Evolutionary conservation across 73 alveolate genomes (phyloP).

Genomic region (Stentor coeruleus): DNA sequence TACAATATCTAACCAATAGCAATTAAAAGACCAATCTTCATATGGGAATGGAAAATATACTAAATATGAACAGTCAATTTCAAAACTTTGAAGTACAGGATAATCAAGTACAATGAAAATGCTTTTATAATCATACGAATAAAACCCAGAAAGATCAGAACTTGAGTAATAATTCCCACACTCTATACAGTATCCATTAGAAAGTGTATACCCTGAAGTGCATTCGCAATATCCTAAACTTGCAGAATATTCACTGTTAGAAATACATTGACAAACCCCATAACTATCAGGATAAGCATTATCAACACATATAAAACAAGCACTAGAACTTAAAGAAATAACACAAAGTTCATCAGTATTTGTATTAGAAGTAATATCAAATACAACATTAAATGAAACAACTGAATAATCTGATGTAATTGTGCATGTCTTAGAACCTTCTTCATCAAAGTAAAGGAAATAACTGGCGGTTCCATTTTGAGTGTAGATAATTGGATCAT

Average conservation of each 20-base stretch:
- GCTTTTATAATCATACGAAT: not conserved
- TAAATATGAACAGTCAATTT: no score
- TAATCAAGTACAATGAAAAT: no score
- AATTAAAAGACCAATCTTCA: no score
- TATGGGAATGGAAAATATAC: no score
- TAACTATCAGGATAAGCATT: not conserved
- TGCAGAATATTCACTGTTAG: not conserved
- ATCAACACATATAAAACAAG: not conserved
- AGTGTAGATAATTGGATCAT: no score
- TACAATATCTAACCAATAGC: no score
- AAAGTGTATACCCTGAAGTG: not conserved
- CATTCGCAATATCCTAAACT: not conserved
- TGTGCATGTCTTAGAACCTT: not conserved
- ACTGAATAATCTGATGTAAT: not conserved
- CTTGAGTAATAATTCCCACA: not conserved
- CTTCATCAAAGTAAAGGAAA: not conserved
- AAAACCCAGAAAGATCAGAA: not conserved
- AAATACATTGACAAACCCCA: not conserved
- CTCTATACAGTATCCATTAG: not conserved
- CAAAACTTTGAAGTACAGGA: no score
- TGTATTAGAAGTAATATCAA: not conserved
- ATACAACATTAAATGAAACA: not conserved
- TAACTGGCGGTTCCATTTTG: not conserved
- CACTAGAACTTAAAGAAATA: not conserved
- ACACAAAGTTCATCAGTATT: not conserved